Percentiles rank a stretch among this genome's conserved stretches.
These are phyloP conservation scores for Trypanosomatidae sp. DNA, from an alignment of 208 protist species.

Conservation along the genomic window DNA sequence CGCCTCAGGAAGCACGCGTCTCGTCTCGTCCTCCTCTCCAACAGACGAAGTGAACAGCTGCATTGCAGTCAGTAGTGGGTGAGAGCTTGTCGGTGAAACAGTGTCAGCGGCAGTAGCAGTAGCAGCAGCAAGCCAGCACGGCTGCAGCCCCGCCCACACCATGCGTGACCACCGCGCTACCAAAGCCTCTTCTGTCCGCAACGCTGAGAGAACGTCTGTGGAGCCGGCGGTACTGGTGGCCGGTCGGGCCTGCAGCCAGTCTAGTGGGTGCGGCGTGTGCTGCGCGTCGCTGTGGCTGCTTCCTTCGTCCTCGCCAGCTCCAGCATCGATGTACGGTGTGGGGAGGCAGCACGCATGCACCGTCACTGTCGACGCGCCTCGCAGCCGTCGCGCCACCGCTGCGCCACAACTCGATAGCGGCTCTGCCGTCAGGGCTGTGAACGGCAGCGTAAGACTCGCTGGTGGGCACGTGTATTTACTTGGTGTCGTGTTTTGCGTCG, in stretches of 20 bases:
- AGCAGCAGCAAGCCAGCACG: conserved; percentile 16
- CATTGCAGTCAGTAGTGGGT: too few relatives aligned
- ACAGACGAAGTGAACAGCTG: neutral
- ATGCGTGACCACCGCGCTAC: conserved; percentile 13
- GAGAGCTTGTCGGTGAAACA: neutral
- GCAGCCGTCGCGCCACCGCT: too few relatives aligned
- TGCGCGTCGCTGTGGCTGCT: too few relatives aligned
- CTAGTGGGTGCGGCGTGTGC: conserved; percentile 10
- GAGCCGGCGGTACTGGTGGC: neutral
- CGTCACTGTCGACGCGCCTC: neutral
- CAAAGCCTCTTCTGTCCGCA: conserved; percentile 4
- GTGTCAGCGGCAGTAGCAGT: neutral
- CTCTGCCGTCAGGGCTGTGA: too few relatives aligned
- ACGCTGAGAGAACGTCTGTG: conserved; percentile 17
- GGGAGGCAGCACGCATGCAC: conserved; percentile 21
- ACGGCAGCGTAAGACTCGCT: conserved; percentile 11
- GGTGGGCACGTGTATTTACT: conserved; percentile 2
- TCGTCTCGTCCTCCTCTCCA: too few relatives aligned
- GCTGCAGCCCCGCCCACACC: conserved; percentile 17
- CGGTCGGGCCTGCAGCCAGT: conserved; percentile 15
- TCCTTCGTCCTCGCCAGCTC: neutral
- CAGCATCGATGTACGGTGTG: conserved; percentile 6
- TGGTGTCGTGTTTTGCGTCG: neutral
- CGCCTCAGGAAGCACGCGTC: too few relatives aligned
- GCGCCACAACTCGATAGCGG: neutral